Conservation (phyloP, 78 protist species). For the Cavenderia fasciculata region DNA sequence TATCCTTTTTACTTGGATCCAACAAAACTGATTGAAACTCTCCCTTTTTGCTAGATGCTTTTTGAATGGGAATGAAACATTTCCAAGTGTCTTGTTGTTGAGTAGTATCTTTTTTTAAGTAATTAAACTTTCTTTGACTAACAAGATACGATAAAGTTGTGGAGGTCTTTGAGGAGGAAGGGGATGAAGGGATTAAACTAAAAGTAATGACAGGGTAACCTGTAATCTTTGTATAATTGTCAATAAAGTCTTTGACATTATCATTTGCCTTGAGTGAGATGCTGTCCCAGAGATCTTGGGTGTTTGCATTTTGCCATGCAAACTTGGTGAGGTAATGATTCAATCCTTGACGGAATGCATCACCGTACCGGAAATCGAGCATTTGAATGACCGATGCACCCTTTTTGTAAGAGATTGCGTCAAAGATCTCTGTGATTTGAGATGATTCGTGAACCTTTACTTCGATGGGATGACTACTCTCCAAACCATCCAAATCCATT, state of each 20-base stretch:
- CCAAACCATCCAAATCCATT: slow-evolving; percentile 84
- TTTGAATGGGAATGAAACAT: too few species aligned
- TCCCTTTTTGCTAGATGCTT: too few species aligned
- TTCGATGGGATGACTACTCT: slow-evolving; percentile 91
- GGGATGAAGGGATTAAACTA: neutral
- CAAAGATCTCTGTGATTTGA: slow-evolving; percentile 94
- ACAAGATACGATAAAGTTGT: too few species aligned
- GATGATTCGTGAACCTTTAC: slow-evolving; percentile 79
- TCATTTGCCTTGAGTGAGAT: slow-evolving; percentile 58
- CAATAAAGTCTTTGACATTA: slow-evolving; percentile 82
- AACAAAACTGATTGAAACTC: too few species aligned
- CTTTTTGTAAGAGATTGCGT: slow-evolving; percentile 89
- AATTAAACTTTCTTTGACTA: too few species aligned
- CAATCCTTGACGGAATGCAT: slow-evolving; percentile 83
- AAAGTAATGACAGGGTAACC: slow-evolving; percentile 93
- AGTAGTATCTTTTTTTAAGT: too few species aligned
- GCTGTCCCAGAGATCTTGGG: slow-evolving; percentile 93
- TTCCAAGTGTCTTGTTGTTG: too few species aligned
- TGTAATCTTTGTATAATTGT: slow-evolving; percentile 74
- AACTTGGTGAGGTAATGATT: slow-evolving; percentile 71
- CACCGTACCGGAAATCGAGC: slow-evolving; percentile 83
- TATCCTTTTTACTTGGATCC: too few species aligned
- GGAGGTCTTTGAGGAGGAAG: too few species aligned
- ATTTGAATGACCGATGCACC: slow-evolving; percentile 89
- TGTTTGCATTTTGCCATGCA: slow-evolving; percentile 80